These are phyloP conservation scores for Trichosporon faecale DNA, from an alignment of 1,284 basidiomycete species.

Conservation along the genomic window DNA sequence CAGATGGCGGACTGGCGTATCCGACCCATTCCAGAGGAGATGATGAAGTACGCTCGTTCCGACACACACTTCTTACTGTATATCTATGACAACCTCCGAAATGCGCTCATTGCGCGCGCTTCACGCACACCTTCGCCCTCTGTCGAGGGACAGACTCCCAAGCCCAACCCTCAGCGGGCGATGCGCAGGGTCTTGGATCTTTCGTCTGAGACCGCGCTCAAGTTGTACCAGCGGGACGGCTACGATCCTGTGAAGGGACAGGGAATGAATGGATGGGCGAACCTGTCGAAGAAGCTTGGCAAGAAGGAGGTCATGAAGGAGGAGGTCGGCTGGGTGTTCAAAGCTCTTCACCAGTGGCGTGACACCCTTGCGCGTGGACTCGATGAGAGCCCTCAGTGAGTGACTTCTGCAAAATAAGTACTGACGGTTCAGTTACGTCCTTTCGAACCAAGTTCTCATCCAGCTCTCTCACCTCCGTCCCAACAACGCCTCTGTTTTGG, in stretches of 20 bases:
- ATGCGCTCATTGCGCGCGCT: constrained; percentile 66
- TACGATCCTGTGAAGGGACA: constrained; percentile 67
- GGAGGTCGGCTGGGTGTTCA: constrained; percentile 65
- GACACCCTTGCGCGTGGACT: constrained; percentile 75
- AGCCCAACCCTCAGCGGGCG: constrained; percentile 37
- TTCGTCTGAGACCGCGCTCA: constrained; percentile 70
- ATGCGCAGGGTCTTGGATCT: constrained; percentile 60
- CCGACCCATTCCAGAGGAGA: constrained; percentile 79
- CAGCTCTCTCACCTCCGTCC: constrained; percentile 60
- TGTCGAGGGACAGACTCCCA: constrained; percentile 16
- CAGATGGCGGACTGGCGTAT: constrained; percentile 97
- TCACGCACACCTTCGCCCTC: constrained; percentile 38
- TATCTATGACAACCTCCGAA: constrained; percentile 89
- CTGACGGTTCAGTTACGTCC: constrained; percentile 51
- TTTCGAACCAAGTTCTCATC: constrained; percentile 70
- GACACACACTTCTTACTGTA: constrained; percentile 94
- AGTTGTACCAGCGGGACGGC: constrained; percentile 63
- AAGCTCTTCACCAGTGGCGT: constrained; percentile 77
- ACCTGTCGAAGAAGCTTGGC: constrained; percentile 73
- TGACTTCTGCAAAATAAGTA: constrained; percentile 12
- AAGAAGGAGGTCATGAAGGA: constrained; percentile 55
- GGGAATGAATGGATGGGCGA: constrained; percentile 71
- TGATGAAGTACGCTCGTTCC: constrained; percentile 87
- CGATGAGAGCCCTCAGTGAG: constrained; percentile 80
- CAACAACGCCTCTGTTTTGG: constrained; percentile 61